These are phyloP conservation scores for Xylariaceae sp. DNA, from an alignment of 2,329 filamentous ascomycete species.

Conservation along the genomic window DNA sequence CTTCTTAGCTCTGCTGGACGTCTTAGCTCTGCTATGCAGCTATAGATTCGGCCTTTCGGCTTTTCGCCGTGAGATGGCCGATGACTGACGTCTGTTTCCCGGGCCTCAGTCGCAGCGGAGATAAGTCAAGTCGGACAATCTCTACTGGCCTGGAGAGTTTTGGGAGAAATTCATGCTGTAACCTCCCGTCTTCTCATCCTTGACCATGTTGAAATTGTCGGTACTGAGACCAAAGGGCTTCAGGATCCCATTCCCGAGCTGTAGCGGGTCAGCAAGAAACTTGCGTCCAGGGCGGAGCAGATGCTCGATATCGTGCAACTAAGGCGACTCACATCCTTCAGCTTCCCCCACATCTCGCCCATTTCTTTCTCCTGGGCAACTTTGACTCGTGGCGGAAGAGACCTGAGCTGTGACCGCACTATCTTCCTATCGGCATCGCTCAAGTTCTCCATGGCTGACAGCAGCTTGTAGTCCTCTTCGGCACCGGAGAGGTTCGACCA, in stretches of 20 bases:
- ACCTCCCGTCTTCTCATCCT: slow-evolving; percentile 81
- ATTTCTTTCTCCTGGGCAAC: slow-evolving; percentile 80
- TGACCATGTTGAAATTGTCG: slow-evolving; percentile 88
- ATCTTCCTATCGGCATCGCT: slow-evolving; percentile 58
- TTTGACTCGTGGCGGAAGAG: slow-evolving; percentile 62
- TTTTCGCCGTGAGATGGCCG: too few relatives aligned
- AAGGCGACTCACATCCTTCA: slow-evolving; percentile 60
- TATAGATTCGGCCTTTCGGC: too few relatives aligned
- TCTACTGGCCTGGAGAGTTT: slow-evolving; percentile 11
- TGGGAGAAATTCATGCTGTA: slow-evolving; percentile 88
- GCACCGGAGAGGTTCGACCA: slow-evolving; percentile 78
- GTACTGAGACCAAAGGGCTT: slow-evolving; percentile 92
- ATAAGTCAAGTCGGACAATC: too few relatives aligned
- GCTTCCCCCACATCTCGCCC: slow-evolving; percentile 94
- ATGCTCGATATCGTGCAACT: background rate
- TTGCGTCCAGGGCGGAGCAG: background rate
- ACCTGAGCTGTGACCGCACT: slow-evolving; percentile 57
- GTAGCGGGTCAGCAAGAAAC: slow-evolving; percentile 7
- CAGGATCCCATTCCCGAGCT: slow-evolving; percentile 82
- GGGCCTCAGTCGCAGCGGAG: too few relatives aligned
- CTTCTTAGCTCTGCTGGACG: too few relatives aligned
- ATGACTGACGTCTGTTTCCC: too few relatives aligned
- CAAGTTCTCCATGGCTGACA: slow-evolving; percentile 54
- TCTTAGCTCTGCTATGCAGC: too few relatives aligned
- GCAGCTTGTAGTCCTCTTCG: slow-evolving; percentile 67